Evolutionary conservation across 345 rosid genomes (phyloP).

Genomic region (Limnanthes douglasii): DNA sequence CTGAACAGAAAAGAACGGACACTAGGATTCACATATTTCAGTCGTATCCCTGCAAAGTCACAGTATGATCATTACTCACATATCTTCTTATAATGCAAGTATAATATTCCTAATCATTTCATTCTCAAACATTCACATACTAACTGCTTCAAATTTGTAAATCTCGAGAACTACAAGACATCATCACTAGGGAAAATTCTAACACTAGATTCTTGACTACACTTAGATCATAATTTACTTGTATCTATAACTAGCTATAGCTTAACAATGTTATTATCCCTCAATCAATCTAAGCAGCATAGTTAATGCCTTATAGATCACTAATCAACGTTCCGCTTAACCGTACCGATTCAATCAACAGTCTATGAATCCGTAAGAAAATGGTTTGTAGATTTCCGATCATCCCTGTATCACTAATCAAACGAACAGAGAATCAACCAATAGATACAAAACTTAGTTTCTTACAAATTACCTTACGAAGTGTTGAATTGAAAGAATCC

Average conservation of each 20-base stretch:
- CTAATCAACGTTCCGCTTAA: no score
- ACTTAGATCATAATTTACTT: no score
- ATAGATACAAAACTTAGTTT: background rate
- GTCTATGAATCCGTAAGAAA: background rate
- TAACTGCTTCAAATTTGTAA: background rate
- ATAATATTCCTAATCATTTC: background rate
- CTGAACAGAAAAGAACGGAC: background rate
- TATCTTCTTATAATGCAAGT: background rate
- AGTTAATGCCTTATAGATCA: no score
- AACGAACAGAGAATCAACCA: background rate
- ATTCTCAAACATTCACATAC: background rate
- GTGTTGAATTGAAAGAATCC: constrained; percentile 50
- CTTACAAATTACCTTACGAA: constrained; percentile 66
- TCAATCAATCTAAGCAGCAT: no score
- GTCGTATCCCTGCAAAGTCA: no score
- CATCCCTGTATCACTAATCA: constrained; percentile 1
- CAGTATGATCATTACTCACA: no score
- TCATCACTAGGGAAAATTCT: background rate
- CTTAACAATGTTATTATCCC: no score
- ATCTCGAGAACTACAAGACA: background rate
- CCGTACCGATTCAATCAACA: background rate
- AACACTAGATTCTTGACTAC: no score
- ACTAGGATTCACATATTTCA: no score
- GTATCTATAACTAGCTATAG: no score
- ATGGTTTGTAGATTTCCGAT: background rate